phyloP scores from a whole-genome alignment of 202 grass and related monocot genomes.

The Bolboschoenoplectus hybrid region DNA sequence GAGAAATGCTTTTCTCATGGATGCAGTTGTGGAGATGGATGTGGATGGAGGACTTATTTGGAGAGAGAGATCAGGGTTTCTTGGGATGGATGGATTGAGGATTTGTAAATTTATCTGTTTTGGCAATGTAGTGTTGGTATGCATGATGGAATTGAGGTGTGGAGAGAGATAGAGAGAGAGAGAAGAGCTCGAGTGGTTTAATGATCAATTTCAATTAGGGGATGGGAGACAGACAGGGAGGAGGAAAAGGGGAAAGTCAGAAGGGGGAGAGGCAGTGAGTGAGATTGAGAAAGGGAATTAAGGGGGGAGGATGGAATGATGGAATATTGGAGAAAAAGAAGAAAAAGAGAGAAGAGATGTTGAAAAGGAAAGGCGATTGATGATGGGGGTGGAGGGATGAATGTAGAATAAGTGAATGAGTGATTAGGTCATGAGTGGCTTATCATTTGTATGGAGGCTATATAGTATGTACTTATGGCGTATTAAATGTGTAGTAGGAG shows the following conservation, averaged over 20 bases:
- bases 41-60: conserved; percentile 66
- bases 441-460: conserved; percentile 58
- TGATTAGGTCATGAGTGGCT: conserved; percentile 91
- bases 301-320: conserved; percentile 51
- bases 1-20: conserved; percentile 22
- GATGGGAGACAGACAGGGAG: conserved; percentile 38
- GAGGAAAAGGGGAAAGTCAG: conserved; percentile 68
- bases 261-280: conserved; percentile 42
- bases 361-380: conserved; percentile 52
- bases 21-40: not conserved
- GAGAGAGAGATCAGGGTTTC: conserved; percentile 76
- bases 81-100: conserved; percentile 54
- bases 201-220: conserved; percentile 33
- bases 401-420: conserved; percentile 49
- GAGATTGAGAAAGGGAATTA: conserved; percentile 14
- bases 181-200: not conserved
- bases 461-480: conserved; percentile 1
- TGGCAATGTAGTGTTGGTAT: conserved; percentile 34
- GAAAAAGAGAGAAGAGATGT: conserved; percentile 20
- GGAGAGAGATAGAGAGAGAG: conserved; percentile 26
- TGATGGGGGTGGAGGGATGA: conserved; percentile 42
- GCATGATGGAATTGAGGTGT: conserved; percentile 40
- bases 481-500: conserved; percentile 20
- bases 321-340: conserved; percentile 54
- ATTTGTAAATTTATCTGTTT: conserved; percentile 43